phyloP scores from a whole-genome alignment of 176 grass and related monocot species.

The Oryza rufipogon region DNA sequence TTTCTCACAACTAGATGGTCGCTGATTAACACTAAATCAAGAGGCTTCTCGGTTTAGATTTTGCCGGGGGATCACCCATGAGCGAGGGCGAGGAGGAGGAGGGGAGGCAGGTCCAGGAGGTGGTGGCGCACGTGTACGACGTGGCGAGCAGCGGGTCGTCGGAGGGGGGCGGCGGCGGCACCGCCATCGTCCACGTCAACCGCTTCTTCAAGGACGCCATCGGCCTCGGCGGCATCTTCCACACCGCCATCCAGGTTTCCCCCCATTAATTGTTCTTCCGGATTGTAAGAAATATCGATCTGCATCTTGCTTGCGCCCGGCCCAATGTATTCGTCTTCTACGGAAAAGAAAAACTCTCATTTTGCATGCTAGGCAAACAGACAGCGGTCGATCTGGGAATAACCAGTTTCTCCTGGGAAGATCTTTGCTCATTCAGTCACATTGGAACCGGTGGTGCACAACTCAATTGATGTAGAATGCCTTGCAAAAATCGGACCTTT shows the following conservation, averaged over 20 bases:
- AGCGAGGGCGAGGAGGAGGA: background rate
- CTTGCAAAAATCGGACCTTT: background rate
- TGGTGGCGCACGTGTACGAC: constrained; percentile 66
- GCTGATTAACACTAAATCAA: too few relatives aligned
- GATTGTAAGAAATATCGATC: background rate
- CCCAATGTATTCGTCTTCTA: background rate
- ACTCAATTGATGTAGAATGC: background rate
- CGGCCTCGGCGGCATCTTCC: constrained; percentile 70
- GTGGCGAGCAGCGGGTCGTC: constrained; percentile 38
- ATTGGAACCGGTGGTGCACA: background rate
- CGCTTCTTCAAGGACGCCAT: constrained; percentile 68
- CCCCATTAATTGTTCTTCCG: too few relatives aligned
- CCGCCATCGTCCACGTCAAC: constrained; percentile 63
- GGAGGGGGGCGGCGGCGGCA: constrained; percentile 21
- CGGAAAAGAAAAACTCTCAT: background rate
- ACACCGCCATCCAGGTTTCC: constrained; percentile 55
- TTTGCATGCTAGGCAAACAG: background rate
- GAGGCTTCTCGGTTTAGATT: too few relatives aligned
- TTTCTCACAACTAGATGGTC: too few relatives aligned
- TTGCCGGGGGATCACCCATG: too few relatives aligned
- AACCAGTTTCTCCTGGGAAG: background rate
- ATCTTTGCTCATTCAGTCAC: background rate
- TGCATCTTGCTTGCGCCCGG: constrained; percentile 6
- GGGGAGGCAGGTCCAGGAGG: constrained; percentile 22
- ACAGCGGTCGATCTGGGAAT: too few relatives aligned